phyloP scores from a whole-genome alignment of 2,329 filamentous ascomycete species.

The Aspergillus pseudonomiae region DNA sequence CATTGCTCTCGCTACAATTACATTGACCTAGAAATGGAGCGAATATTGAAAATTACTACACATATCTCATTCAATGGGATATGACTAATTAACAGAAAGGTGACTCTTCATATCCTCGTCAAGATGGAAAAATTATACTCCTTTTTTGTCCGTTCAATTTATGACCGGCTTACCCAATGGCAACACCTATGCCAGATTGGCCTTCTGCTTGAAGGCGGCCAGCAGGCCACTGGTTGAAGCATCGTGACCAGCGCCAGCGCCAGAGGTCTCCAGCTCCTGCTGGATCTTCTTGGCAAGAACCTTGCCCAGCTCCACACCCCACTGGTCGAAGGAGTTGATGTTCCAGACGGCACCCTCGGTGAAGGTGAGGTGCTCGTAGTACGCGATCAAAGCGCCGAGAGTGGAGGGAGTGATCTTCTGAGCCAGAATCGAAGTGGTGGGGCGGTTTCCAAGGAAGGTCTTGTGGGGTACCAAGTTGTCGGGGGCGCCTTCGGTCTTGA shows the following conservation, averaged over 20 bases:
- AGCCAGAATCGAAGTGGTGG: conserved; percentile 91
- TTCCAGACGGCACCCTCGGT: conserved; percentile 98
- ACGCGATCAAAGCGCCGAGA: conserved; percentile 92
- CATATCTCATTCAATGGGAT: conserved; percentile 2
- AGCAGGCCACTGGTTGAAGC: conserved; percentile 86
- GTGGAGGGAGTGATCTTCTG: conserved; percentile 92
- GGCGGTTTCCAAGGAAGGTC: conserved; percentile 96
- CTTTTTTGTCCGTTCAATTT: conserved; percentile 16
- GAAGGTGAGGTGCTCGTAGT: conserved; percentile 99
- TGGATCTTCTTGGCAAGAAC: conserved; percentile 90
- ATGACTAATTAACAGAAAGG: conserved; percentile 18
- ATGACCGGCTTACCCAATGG: neutral
- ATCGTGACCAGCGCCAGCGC: conserved; percentile 77
- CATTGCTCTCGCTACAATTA: neutral
- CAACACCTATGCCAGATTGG: conserved; percentile 45
- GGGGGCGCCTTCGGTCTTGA: conserved; percentile 52
- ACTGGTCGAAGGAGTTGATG: conserved; percentile 99
- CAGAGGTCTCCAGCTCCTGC: conserved; percentile 74
- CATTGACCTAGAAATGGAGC: neutral
- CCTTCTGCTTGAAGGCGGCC: conserved; percentile 85
- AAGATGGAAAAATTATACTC: conserved; percentile 18
- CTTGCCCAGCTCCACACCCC: conserved; percentile 99
- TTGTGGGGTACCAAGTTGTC: conserved; percentile 84
- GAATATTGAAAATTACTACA: neutral
- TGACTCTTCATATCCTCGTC: conserved; percentile 24